Evolutionary conservation across 805 yeast genomes (phyloP).

Genomic region (Starmerella riodocensis): DNA sequence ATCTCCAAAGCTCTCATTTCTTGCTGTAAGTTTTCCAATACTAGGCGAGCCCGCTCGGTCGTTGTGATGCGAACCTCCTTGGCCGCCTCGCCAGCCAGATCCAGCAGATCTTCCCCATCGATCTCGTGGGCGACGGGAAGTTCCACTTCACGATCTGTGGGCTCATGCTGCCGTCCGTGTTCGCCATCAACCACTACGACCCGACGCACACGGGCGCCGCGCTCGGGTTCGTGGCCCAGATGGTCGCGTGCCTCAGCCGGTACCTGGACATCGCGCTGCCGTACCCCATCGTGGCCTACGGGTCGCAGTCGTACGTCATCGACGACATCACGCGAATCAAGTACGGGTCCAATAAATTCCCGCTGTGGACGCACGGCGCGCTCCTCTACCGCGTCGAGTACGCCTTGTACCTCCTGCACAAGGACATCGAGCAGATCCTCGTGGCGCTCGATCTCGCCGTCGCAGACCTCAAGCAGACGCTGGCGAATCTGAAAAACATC

Average conservation of each 20-base stretch:
- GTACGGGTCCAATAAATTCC: constrained; percentile 32
- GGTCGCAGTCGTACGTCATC: constrained; percentile 36
- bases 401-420: constrained; percentile 35
- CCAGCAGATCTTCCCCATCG: constrained; percentile 26
- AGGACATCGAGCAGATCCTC: constrained; percentile 37
- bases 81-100: constrained; percentile 25
- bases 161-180: constrained; percentile 25
- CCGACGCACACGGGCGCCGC: constrained; percentile 36
- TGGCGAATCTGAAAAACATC: constrained; percentile 29
- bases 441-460: constrained; percentile 25
- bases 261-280: constrained; percentile 36
- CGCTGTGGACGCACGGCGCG: constrained; percentile 38
- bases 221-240: constrained; percentile 36
- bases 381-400: constrained; percentile 37
- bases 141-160: constrained; percentile 29
- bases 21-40: background rate
- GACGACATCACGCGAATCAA: constrained; percentile 36
- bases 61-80: no score
- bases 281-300: constrained; percentile 37
- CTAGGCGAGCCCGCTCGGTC: background rate
- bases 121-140: constrained; percentile 17
- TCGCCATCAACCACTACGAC: constrained; percentile 23
- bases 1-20: no score
- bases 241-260: constrained; percentile 31
- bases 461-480: constrained; percentile 27